Conservation (phyloP, 768 basidiomycete genomes). For the Xerocomellus intermedius region DNA sequence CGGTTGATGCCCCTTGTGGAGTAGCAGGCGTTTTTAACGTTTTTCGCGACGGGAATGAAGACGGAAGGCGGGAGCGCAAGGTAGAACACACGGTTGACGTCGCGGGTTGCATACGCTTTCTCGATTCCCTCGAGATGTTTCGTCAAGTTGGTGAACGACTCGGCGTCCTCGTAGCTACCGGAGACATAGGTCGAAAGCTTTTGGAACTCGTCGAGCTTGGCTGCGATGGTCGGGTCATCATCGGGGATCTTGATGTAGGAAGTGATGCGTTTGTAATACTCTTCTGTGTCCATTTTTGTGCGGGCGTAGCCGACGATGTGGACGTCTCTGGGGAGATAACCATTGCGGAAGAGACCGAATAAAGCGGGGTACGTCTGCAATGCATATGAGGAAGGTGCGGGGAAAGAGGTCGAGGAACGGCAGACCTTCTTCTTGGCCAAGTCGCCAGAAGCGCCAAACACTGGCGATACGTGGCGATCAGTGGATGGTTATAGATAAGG, state of each 20-base stretch:
- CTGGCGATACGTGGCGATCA: constrained; percentile 48
- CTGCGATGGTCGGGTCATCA: constrained; percentile 54
- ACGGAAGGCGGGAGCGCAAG: constrained; percentile 97
- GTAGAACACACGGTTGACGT: constrained; percentile 88
- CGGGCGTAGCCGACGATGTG: constrained; percentile 97
- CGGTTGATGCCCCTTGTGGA: constrained; percentile 71
- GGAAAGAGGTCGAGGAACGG: not conserved
- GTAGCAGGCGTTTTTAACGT: constrained; percentile 83
- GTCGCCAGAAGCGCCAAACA: constrained; percentile 95
- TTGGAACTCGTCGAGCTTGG: constrained; percentile 83
- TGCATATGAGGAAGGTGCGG: constrained; percentile 40
- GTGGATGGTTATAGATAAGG: constrained; percentile 2
- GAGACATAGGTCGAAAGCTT: constrained; percentile 74
- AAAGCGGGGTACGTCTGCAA: constrained; percentile 90
- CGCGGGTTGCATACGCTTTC: constrained; percentile 56
- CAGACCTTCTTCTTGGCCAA: constrained; percentile 96
- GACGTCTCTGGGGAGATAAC: constrained; percentile 76
- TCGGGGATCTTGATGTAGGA: constrained; percentile 82
- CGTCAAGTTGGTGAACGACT: constrained; percentile 75
- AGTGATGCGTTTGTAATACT: constrained; percentile 81
- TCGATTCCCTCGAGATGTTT: constrained; percentile 79
- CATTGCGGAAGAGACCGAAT: constrained; percentile 81
- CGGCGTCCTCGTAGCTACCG: constrained; percentile 85
- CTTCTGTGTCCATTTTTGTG: constrained; percentile 86
- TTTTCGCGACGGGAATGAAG: constrained; percentile 85